Evolutionary conservation across 2,329 filamentous ascomycete genomes (phyloP), one percentile per base, ranked within the genome.

Genomic region (Aspergillus fumigatus): DNA sequence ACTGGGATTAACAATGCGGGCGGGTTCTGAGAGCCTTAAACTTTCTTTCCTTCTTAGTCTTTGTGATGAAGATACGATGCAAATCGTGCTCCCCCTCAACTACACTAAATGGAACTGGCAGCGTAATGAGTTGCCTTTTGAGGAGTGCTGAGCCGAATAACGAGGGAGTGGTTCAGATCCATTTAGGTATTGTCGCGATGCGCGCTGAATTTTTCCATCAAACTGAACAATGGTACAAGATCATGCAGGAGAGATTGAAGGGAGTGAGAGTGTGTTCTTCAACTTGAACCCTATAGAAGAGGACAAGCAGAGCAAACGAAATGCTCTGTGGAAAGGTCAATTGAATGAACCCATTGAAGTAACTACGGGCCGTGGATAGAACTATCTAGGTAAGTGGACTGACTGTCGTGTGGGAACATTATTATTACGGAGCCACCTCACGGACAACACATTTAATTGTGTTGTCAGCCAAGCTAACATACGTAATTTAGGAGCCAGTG

Each of bases 181-280:
- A 60, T 57, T 57, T 48, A 50, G 52, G 56, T 35, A 52, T 43
- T 38, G 45, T 51, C 25, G 21, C n/a, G 23, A 51, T 32, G 10
- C 21, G 21, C 19, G 3, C 43, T 7, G 43, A 17, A 17, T 7
- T 47, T 26, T 19, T 29, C 40, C 19, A 19, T 14, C n/a, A 19
- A 17, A 32, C 10, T 29, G 19, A 21, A 21, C 14, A 23, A 26
- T 25, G 47, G 21, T 17, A 38, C 32, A 38, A 14, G 32, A 38
- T 38, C 14, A 38, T 17, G 32, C 32, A 38, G 6, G 14, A 38
- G 14, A 17, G 5, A 17, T 17, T 14, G 14, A 38, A 17, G 32
- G 6, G 14, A 38, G 32, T 38, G 32, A 35, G 11, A 6, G 4
- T 29, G 11, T 38, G 11, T 17, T 17, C 7, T 38, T 38, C 32